A percentile compares a stretch with the other conserved stretches of the same genome.
Evolutionary conservation across 2,329 filamentous ascomycete genomes (phyloP).

Genomic region (Kalaharituber pfeilii): DNA sequence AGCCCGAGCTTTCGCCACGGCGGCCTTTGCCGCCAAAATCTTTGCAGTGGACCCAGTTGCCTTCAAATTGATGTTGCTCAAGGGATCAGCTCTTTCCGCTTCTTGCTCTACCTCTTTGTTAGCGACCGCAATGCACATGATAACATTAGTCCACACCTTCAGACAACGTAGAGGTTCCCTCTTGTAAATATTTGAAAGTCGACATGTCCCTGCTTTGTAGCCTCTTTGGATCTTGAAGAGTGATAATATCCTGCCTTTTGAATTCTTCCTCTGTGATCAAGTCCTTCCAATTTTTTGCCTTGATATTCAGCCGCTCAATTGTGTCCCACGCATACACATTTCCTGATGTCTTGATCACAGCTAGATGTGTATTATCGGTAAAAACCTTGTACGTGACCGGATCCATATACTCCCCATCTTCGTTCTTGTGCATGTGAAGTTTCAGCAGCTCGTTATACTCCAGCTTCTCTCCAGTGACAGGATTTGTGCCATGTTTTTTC

Average conservation of each 20-base stretch:
- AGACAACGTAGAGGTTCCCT: slow-evolving; percentile 37
- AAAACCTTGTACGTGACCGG: slow-evolving; percentile 96
- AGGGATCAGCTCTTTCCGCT: slow-evolving; percentile 40
- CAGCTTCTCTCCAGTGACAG: slow-evolving; percentile 63
- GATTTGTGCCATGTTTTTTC: slow-evolving; percentile 82
- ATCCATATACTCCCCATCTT: slow-evolving; percentile 79
- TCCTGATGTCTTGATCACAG: slow-evolving; percentile 67
- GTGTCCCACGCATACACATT: slow-evolving; percentile 98
- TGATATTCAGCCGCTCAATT: slow-evolving; percentile 85
- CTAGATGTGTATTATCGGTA: slow-evolving; percentile 94
- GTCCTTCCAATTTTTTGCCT: slow-evolving; percentile 89
- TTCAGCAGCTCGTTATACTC: slow-evolving; percentile 72
- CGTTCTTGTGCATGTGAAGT: slow-evolving; percentile 81
- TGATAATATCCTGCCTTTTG: slow-evolving; percentile 79
- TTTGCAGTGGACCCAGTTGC: slow-evolving; percentile 67
- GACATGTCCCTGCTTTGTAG: slow-evolving; percentile 64
- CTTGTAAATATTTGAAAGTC: slow-evolving; percentile 74
- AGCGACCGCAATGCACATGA: slow-evolving; percentile 23
- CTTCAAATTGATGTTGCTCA: slow-evolving; percentile 55
- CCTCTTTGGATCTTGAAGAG: slow-evolving; percentile 88
- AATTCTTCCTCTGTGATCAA: slow-evolving; percentile 77
- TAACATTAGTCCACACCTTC: slow-evolving; percentile 4
- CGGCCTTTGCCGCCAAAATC: slow-evolving; percentile 77
- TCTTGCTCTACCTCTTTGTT: slow-evolving; percentile 46
- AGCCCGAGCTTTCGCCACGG: slow-evolving; percentile 71